Percentiles rank a stretch among this genome's conserved stretches.
phyloP scores from a whole-genome alignment of 2,329 filamentous ascomycete species.

The Colletotrichum sp. region DNA sequence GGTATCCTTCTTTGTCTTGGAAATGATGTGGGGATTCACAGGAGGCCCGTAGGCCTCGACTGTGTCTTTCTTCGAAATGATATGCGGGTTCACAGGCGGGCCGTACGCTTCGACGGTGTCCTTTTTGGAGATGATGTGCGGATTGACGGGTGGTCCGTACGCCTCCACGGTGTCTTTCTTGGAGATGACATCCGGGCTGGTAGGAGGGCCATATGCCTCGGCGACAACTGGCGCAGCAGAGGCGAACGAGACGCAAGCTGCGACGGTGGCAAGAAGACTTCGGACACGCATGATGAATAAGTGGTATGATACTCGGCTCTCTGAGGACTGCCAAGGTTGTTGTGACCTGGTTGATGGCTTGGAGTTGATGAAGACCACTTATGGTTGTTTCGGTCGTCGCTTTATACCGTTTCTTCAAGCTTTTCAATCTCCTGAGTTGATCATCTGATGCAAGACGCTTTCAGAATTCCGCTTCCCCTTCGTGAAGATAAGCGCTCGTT shows the following conservation, averaged over 20 bases:
- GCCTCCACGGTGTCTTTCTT: slow-evolving; percentile 1
- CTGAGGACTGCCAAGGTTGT: background rate
- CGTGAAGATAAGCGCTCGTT: background rate
- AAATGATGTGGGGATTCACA: slow-evolving; percentile 9
- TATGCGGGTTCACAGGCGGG: slow-evolving; percentile 1
- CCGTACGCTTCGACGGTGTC: background rate
- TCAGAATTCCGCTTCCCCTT: background rate
- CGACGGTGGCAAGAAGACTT: background rate
- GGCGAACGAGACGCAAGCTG: background rate
- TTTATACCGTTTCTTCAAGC: background rate
- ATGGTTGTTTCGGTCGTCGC: background rate
- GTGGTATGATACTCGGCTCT: background rate
- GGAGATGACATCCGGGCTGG: slow-evolving; percentile 3
- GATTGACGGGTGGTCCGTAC: slow-evolving; percentile 7
- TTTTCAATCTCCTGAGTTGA: fast-evolving
- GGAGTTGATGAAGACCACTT: background rate
- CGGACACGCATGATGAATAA: background rate
- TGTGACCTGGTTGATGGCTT: background rate
- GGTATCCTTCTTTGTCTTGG: background rate
- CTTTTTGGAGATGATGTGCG: slow-evolving; percentile 1
- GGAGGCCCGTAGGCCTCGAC: slow-evolving; percentile 13
- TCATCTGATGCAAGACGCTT: fast-evolving
- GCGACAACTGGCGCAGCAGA: background rate
- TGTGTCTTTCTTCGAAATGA: background rate
- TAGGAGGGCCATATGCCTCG: slow-evolving; percentile 7